These are phyloP conservation scores for Candida sanyaensis DNA, from an alignment of 1,139 yeast genomes.

Conservation along the genomic window DNA sequence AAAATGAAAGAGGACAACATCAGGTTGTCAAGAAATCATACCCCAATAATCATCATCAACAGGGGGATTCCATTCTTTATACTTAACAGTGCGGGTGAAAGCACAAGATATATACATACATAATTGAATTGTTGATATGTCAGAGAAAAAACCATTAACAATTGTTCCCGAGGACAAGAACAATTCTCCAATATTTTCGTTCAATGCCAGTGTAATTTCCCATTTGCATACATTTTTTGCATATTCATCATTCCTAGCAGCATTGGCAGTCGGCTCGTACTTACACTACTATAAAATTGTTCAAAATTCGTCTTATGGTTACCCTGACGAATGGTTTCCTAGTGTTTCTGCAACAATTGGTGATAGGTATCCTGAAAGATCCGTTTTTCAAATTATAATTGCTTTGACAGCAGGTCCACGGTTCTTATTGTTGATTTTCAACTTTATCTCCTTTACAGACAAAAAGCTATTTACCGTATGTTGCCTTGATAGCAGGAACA, in stretches of 20 bases:
- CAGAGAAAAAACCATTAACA: slow-evolving; percentile 7
- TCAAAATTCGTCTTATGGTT: slow-evolving; percentile 79
- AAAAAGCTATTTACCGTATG: slow-evolving; percentile 42
- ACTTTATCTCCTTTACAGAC: slow-evolving; percentile 48
- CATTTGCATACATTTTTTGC: slow-evolving; percentile 74
- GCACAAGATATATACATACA: no score
- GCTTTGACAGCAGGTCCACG: slow-evolving; percentile 87
- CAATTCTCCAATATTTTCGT: slow-evolving; percentile 13
- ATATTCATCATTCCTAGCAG: slow-evolving; percentile 68
- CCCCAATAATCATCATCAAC: no score
- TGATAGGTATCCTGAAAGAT: slow-evolving; percentile 93
- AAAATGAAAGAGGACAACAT: no score
- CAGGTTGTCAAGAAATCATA: no score
- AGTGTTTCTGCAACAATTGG: slow-evolving; percentile 97
- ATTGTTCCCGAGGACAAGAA: slow-evolving; percentile 4
- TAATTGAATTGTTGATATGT: slow-evolving; percentile 3
- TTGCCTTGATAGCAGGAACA: slow-evolving; percentile 59
- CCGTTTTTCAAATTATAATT: slow-evolving; percentile 82
- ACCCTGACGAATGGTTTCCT: slow-evolving; percentile 99
- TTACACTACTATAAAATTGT: slow-evolving; percentile 88
- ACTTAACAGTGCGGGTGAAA: no score
- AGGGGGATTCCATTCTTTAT: no score
- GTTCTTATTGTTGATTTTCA: slow-evolving; percentile 67
- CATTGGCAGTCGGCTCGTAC: slow-evolving; percentile 68
- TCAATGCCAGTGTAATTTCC: slow-evolving; percentile 68